Base-by-base conservation (phyloP, 257 asterid species). In the Knoxia roxburghii region DNA sequence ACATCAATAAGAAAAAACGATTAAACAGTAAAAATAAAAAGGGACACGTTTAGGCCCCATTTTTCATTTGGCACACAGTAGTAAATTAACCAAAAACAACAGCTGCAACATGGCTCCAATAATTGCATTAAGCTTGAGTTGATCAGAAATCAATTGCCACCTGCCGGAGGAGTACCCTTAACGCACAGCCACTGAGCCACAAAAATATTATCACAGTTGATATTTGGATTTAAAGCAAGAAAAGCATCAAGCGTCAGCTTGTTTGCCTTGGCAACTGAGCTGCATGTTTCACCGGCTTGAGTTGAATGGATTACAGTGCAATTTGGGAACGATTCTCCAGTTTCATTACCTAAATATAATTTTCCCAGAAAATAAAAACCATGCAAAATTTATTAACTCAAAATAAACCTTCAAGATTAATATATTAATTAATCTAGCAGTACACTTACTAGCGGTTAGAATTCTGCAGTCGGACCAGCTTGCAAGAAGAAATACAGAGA, bases 111-210 rank as follows among this genome's bases (percentile, higher is more conserved):
- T n/a, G n/a, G n/a, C n/a, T n/a, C n/a, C n/a, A n/a, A n/a, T n/a
- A n/a, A n/a, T n/a, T n/a, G n/a, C n/a, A n/a, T n/a, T n/a, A n/a
- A n/a, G n/a, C n/a, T n/a, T n/a, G n/a, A n/a, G n/a, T n/a, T n/a
- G n/a, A n/a, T n/a, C 7, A 35, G 40, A 35, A 35, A 35, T 35
- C 7, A 35, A 2, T 35, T 35, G 40, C 5, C 40, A 2, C 40
- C 40, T n/a, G n/a, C n/a, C n/a, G n/a, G n/a, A 35, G 7, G 40
- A 66, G 50, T 63, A 39, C 63, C 75, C 13, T 58, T 15, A 4
- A 77, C 63, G 41, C 78, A 77, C 0, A 72, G 64, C 70, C 73
- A 77, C 35, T 77, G 71, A 5, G 75, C 73, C 46, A 52, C 27
- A 17, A 77, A 77, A 13, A 72, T 30, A 13, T 48, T 49, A 13